phyloP scores from a whole-genome alignment of 257 asterid genomes.

The Ophiorrhiza pumila region DNA sequence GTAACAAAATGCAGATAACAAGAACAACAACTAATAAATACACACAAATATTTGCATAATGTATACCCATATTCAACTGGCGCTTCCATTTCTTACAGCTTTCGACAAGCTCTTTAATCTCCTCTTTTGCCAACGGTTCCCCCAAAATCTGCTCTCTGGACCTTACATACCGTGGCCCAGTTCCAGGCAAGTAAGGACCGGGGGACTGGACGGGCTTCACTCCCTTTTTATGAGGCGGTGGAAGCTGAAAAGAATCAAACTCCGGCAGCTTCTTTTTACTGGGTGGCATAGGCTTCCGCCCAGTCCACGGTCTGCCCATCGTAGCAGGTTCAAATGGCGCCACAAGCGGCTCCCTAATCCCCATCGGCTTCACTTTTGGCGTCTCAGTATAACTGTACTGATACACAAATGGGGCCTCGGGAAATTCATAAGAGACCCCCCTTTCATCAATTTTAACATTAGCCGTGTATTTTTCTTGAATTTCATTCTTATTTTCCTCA shows the following conservation, averaged over 20 bases:
- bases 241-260: slow-evolving; percentile 83
- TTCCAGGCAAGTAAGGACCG: slow-evolving; percentile 77
- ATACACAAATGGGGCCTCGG: slow-evolving; percentile 78
- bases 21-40: not conserved
- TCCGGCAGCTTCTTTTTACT: slow-evolving; percentile 79
- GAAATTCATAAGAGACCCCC: slow-evolving; percentile 68
- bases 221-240: slow-evolving; percentile 81
- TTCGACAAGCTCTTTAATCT: slow-evolving; percentile 49
- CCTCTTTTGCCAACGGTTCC: slow-evolving; percentile 73
- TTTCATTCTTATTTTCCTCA: slow-evolving; percentile 8
- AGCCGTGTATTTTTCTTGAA: slow-evolving; percentile 20
- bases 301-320: slow-evolving; percentile 87
- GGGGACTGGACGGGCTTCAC: slow-evolving; percentile 97
- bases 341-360: slow-evolving; percentile 76
- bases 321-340: slow-evolving; percentile 82
- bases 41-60: too few species aligned
- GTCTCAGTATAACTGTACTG: slow-evolving; percentile 98
- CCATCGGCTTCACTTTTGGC: slow-evolving; percentile 75
- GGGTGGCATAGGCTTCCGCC: slow-evolving; percentile 69
- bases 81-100: slow-evolving; percentile 52
- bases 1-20: slow-evolving; percentile 1
- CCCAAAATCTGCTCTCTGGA: slow-evolving; percentile 76
- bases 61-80: slow-evolving; percentile 76
- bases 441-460: slow-evolving; percentile 59
- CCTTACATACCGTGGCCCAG: slow-evolving; percentile 71